A percentile compares a stretch with the other conserved stretches of the same genome.
These are phyloP conservation scores for Rhodotorula diobovata DNA, from an alignment of 768 basidiomycete genomes.

Conservation along the genomic window DNA sequence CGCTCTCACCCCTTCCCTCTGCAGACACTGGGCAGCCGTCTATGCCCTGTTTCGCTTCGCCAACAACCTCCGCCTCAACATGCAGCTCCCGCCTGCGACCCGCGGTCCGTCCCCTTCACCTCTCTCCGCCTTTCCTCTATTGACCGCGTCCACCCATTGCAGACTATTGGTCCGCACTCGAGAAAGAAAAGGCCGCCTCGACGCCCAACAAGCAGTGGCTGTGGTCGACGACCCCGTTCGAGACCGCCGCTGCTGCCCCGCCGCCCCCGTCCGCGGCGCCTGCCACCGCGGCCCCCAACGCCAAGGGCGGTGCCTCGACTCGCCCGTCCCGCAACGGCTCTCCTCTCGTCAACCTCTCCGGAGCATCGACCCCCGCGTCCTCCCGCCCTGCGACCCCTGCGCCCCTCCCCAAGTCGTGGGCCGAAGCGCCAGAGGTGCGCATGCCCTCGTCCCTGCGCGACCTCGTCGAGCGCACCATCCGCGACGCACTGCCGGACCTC, in stretches of 20 bases:
- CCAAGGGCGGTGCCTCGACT: background rate
- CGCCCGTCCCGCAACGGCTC: background rate
- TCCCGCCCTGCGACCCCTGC: background rate
- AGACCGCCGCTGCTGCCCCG: constrained; percentile 35
- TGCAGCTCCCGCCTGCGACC: constrained; percentile 73
- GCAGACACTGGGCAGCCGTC: constrained; percentile 21
- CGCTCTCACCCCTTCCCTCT: too few relatives aligned
- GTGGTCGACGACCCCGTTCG: constrained; percentile 36
- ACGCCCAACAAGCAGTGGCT: constrained; percentile 40
- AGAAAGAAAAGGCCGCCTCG: constrained; percentile 30
- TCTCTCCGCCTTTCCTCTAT: background rate
- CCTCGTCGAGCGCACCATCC: constrained; percentile 72
- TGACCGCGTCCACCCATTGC: background rate
- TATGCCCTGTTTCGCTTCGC: constrained; percentile 42
- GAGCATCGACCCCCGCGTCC: background rate
- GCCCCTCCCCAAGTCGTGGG: constrained; percentile 43
- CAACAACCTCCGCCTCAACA: constrained; percentile 52
- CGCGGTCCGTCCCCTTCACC: constrained; percentile 51
- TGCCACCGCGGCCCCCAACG: background rate
- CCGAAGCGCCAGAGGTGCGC: constrained; percentile 61
- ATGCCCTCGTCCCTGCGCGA: constrained; percentile 75
- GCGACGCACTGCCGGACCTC: constrained; percentile 55
- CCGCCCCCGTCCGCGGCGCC: constrained; percentile 14
- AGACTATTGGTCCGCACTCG: constrained; percentile 39
- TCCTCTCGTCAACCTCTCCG: background rate